Evolutionary conservation across 805 yeast genomes (phyloP).

Genomic region (Debaryomyces castellii): DNA sequence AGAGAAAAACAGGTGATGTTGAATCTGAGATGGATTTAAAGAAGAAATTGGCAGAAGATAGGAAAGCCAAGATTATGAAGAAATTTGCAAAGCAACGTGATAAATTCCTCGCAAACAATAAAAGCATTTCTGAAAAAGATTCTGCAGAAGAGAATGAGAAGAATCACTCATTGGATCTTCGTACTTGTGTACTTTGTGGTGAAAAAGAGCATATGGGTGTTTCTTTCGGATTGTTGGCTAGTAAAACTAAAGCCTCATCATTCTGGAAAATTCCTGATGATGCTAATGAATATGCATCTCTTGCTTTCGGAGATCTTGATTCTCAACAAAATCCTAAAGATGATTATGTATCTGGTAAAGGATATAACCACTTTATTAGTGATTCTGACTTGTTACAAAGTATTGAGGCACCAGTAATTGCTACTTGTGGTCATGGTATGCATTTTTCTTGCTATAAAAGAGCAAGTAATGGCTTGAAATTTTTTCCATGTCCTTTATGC

Average conservation of each 20-base stretch:
- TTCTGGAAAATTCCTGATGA: conserved; percentile 48
- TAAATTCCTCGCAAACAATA: conserved; percentile 42
- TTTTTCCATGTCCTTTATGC: conserved; percentile 52
- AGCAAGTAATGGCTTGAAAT: conserved; percentile 20
- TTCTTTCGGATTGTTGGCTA: conserved; percentile 59
- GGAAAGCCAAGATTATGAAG: conserved; percentile 60
- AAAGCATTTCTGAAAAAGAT: conserved; percentile 11
- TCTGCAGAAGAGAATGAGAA: conserved; percentile 3
- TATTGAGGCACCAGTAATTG: conserved; percentile 27
- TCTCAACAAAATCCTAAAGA: conserved; percentile 16
- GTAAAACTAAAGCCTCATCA: conserved; percentile 43
- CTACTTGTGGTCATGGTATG: conserved; percentile 55
- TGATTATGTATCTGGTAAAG: conserved; percentile 18
- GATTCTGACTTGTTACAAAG: conserved; percentile 8
- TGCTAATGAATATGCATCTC: conserved; percentile 12
- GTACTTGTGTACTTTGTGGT: conserved; percentile 61
- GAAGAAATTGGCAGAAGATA: conserved; percentile 57
- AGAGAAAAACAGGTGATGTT: conserved; percentile 35
- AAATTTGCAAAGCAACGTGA: conserved; percentile 59
- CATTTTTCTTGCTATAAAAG: conserved; percentile 45
- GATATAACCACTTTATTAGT: conserved; percentile 20
- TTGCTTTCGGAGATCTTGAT: conserved; percentile 23
- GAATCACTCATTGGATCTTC: conserved; percentile 12
- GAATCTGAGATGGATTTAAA: conserved; percentile 59
- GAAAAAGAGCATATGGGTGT: conserved; percentile 46